A percentile compares a stretch with the other conserved stretches of the same genome.
Evolutionary conservation across 1,139 yeast genomes (phyloP).

Genomic region (Geotrichum bryndzae): DNA sequence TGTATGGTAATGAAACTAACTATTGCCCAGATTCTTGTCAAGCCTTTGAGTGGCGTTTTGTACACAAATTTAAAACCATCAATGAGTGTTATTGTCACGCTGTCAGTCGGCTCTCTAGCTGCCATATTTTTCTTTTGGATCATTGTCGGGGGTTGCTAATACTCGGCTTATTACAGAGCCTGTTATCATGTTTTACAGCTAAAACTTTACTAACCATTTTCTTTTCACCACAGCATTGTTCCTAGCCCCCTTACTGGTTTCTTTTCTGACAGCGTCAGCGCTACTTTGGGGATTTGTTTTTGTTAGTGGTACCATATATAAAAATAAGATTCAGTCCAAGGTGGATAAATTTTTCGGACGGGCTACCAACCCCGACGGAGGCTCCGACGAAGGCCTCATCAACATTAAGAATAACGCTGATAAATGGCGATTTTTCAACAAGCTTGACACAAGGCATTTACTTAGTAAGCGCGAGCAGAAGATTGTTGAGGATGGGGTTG

Average conservation of each 20-base stretch:
- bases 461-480: slow-evolving; percentile 1
- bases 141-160: neutral
- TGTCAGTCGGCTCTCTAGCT: neutral
- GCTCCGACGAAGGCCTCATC: neutral
- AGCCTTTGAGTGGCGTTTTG: neutral
- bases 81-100: neutral
- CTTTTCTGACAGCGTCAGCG: neutral
- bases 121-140: slow-evolving; percentile 1
- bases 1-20: neutral
- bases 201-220: neutral
- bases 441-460: neutral
- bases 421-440: slow-evolving; percentile 11
- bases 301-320: neutral
- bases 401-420: slow-evolving; percentile 2
- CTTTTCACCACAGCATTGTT: neutral
- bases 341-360: neutral
- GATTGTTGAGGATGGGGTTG: neutral
- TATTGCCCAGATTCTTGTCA: neutral
- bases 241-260: neutral
- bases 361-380: neutral
- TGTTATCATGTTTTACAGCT: neutral
- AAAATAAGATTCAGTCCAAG: neutral
- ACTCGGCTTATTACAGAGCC: neutral
- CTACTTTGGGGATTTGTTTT: neutral
- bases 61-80: neutral